Base-by-base conservation (phyloP, 2,329 filamentous ascomycete genomes). In the Fusarium domesticum region DNA sequence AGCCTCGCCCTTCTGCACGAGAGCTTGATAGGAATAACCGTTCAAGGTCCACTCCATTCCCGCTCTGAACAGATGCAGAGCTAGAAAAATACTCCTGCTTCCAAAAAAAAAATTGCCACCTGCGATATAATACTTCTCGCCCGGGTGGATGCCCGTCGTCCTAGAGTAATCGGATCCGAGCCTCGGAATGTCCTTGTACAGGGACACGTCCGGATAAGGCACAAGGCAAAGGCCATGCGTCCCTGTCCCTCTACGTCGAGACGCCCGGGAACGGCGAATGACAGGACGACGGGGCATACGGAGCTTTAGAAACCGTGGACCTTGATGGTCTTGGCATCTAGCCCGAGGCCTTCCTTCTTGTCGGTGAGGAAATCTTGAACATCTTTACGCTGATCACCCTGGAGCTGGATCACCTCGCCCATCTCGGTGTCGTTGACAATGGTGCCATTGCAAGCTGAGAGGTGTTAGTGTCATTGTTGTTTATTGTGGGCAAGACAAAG, bases 361-460 rank as follows among this genome's bases (percentile, higher is more conserved):
- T 96, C 88, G 74, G 84, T 84, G 73, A 97, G 84, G 78, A 97
- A 98, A 68, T 96, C 90, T 73, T 95, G 88, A 70, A 96, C 88
- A 83, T 96, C 90, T 77, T 95, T 95, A 75, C 93, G 92, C 80
- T 98, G 93, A 72, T 98, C 93, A 66, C 93, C 93, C 75, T 98
- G 93, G 68, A 98, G 87, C 81, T 98, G 93, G 69, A 98, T 96
- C 81, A 97, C 92, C 80, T 97, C 91, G 70, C 92, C 92, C 89
- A 96, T 96, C 75, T 95, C 90, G 63, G 81, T 82, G 75, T 97
- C 92, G 69, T 83, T 83, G 74, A 97, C 91, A 72, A 97, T 95
- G 76, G 91, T 97, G 82, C 93, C 93, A 96, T 98, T 97, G 89
- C 92, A 97, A 73, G 93, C 92, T 89, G 53, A 37, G 3, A 12